A percentile compares a stretch with the other conserved stretches of the same genome.
phyloP scores from a whole-genome alignment of 352 stramenopile genomes.

The Albugo laibachii region DNA sequence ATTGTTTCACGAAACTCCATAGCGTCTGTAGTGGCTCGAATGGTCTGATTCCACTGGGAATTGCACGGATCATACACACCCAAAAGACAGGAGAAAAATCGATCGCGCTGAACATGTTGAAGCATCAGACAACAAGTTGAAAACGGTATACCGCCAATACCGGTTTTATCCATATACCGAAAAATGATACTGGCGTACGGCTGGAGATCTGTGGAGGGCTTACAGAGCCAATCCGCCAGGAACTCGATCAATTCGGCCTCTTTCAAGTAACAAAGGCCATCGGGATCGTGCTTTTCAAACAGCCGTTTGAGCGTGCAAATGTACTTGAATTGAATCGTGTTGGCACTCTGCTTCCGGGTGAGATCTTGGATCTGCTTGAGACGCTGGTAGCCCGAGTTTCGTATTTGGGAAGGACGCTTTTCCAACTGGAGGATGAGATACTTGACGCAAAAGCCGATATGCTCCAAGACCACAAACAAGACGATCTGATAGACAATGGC shows the following conservation, averaged over 20 bases:
- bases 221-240: slow-evolving; percentile 66
- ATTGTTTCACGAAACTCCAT: no score
- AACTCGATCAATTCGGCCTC: slow-evolving; percentile 55
- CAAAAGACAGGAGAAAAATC: slow-evolving; percentile 70
- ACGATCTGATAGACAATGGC: slow-evolving; percentile 55
- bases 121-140: slow-evolving; percentile 74
- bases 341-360: slow-evolving; percentile 25
- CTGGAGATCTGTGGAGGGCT: slow-evolving; percentile 56
- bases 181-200: slow-evolving; percentile 67
- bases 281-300: slow-evolving; percentile 63
- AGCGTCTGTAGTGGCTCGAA: no score
- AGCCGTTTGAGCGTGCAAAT: slow-evolving; percentile 55
- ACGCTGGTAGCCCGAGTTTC: slow-evolving; percentile 44
- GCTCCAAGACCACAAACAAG: slow-evolving; percentile 64
- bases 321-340: slow-evolving; percentile 62
- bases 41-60: neutral
- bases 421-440: slow-evolving; percentile 72
- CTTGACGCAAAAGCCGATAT: slow-evolving; percentile 59
- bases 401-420: slow-evolving; percentile 48
- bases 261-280: slow-evolving; percentile 35
- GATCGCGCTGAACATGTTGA: slow-evolving; percentile 75
- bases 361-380: slow-evolving; percentile 70
- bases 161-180: slow-evolving; percentile 79
- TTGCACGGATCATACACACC: slow-evolving; percentile 46
- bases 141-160: slow-evolving; percentile 56